Conservation (phyloP, 169 alveolate genomes). For the Plasmodium sp. region DNA sequence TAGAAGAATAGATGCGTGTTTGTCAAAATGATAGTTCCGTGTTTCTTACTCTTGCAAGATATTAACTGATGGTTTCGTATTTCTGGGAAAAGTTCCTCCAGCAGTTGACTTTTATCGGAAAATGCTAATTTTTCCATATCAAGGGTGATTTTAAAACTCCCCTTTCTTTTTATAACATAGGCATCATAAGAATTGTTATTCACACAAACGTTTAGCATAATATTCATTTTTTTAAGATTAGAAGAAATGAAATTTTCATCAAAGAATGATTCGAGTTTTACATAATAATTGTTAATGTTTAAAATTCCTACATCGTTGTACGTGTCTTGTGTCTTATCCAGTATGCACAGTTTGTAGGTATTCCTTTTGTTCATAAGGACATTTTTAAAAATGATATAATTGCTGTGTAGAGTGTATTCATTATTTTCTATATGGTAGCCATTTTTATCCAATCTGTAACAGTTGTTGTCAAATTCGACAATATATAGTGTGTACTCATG, state of each 20-base stretch:
- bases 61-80: conserved; percentile 30
- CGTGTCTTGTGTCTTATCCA: conserved; percentile 11
- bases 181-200: neutral
- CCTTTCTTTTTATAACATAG: conserved; percentile 24
- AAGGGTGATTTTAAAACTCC: conserved; percentile 13
- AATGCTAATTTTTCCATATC: conserved; percentile 10
- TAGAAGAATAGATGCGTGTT: conserved; percentile 42
- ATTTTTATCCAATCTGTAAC: conserved; percentile 21
- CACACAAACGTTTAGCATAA: conserved; percentile 22
- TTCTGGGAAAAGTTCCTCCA: conserved; percentile 17
- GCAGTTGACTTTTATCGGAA: neutral
- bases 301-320: conserved; percentile 40
- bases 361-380: conserved; percentile 11
- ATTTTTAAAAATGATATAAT: conserved; percentile 29
- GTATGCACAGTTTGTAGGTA: conserved; percentile 45
- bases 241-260: conserved; percentile 7
- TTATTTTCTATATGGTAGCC: conserved; percentile 5
- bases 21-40: conserved; percentile 55
- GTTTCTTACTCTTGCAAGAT: conserved; percentile 49
- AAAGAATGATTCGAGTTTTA: conserved; percentile 49
- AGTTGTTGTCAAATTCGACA: conserved; percentile 39
- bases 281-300: conserved; percentile 65
- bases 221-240: conserved; percentile 8
- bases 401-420: neutral
- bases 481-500: conserved; percentile 43